phyloP scores from a whole-genome alignment of 768 basidiomycete genomes.

The Collybia mongolica region DNA sequence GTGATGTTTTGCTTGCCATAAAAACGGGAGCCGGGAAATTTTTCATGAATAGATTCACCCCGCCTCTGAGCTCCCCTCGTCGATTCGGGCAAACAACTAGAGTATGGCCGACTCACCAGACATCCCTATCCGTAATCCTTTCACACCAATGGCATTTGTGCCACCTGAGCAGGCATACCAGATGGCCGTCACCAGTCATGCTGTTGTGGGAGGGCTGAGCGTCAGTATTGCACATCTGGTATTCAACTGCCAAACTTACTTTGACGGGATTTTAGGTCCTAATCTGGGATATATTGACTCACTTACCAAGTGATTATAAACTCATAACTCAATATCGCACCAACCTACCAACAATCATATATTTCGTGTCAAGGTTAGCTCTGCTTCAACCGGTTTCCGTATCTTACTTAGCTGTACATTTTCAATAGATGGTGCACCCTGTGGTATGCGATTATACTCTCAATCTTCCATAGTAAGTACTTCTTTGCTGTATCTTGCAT shows the following conservation, averaged over 20 bases:
- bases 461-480: no score
- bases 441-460: no score
- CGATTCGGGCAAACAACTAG: no score
- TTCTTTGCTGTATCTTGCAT: no score
- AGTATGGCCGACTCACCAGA: no score
- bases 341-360: constrained; percentile 17
- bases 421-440: no score
- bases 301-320: constrained; percentile 20
- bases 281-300: constrained; percentile 26
- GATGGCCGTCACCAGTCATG: constrained; percentile 19
- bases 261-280: constrained; percentile 11
- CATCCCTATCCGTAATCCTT: no score
- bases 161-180: constrained; percentile 20
- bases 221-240: neutral
- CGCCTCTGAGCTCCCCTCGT: no score
- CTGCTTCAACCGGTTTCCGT: neutral
- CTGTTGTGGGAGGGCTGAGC: constrained; percentile 14
- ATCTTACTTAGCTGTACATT: no score
- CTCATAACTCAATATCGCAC: constrained; percentile 12
- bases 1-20: no score
- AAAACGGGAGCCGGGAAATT: no score
- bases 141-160: constrained; percentile 3
- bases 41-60: no score
- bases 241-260: neutral
- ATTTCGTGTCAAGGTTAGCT: constrained; percentile 27